phyloP scores from a whole-genome alignment of 176 grass and related monocot genomes.

The Zizania latifolia region DNA sequence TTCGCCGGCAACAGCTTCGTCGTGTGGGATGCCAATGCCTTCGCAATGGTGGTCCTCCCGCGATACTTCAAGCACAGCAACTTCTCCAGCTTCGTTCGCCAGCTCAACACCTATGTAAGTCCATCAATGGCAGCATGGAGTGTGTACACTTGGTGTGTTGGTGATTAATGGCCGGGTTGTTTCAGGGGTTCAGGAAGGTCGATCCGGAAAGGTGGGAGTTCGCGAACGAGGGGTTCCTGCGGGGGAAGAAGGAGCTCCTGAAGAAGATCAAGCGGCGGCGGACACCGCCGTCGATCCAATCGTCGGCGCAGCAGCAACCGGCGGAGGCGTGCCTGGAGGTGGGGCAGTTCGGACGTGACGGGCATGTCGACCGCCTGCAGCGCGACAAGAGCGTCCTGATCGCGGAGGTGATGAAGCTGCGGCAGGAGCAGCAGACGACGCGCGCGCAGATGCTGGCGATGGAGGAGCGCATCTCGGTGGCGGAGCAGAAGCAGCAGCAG shows the following conservation, averaged over 20 bases:
- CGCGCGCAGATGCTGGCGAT: slow-evolving; percentile 56
- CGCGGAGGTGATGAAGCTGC: slow-evolving; percentile 73
- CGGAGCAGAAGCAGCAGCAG: slow-evolving; percentile 80
- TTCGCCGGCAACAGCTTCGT: slow-evolving; percentile 62
- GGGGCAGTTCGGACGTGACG: slow-evolving; percentile 69
- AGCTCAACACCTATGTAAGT: slow-evolving; percentile 74
- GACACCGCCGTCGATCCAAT: slow-evolving; percentile 19
- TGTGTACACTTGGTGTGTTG: background rate
- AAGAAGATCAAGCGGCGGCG: slow-evolving; percentile 73
- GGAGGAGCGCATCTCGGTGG: slow-evolving; percentile 64
- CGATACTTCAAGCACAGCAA: slow-evolving; percentile 92
- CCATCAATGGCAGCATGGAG: background rate
- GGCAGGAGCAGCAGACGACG: slow-evolving; percentile 84
- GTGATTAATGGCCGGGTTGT: background rate
- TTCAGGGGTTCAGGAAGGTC: slow-evolving; percentile 89
- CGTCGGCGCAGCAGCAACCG: background rate
- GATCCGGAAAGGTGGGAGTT: slow-evolving; percentile 88
- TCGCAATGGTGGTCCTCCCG: slow-evolving; percentile 59
- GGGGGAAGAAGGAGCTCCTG: slow-evolving; percentile 64
- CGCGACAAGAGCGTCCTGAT: slow-evolving; percentile 65
- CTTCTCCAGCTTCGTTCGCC: slow-evolving; percentile 90
- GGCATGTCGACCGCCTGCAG: slow-evolving; percentile 51
- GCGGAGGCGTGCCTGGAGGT: slow-evolving; percentile 57
- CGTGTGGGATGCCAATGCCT: slow-evolving; percentile 75
- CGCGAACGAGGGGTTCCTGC: slow-evolving; percentile 76